A percentile compares a stretch with the other conserved stretches of the same genome.
Evolutionary conservation across 352 stramenopile species (phyloP).

Genomic region (Thalassiosira delicatula): DNA sequence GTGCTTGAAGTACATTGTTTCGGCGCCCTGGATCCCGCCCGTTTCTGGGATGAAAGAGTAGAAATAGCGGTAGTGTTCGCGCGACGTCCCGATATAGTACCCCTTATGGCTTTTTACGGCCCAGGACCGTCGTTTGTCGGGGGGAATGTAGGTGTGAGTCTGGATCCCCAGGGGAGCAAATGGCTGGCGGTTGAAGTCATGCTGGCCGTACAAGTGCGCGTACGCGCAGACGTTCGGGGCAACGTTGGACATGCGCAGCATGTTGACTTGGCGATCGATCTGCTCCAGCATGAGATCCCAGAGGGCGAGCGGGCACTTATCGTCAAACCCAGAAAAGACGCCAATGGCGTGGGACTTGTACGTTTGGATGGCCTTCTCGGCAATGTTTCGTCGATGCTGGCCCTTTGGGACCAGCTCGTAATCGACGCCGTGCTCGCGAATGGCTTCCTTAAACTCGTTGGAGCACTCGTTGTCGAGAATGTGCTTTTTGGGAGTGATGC

Average conservation of each 20-base stretch:
- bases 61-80: constrained; percentile 61
- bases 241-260: constrained; percentile 40
- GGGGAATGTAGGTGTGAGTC: constrained; percentile 35
- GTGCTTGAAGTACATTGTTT: constrained; percentile 44
- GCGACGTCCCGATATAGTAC: constrained; percentile 55
- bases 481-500: background rate
- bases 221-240: constrained; percentile 40
- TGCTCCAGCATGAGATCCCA: constrained; percentile 58
- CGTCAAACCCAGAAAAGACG: constrained; percentile 26
- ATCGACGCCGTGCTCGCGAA: background rate
- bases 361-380: constrained; percentile 66
- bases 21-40: background rate
- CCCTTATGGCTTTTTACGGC: constrained; percentile 32
- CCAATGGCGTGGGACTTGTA: constrained; percentile 67
- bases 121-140: constrained; percentile 39
- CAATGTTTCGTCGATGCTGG: constrained; percentile 55
- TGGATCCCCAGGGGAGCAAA: constrained; percentile 43
- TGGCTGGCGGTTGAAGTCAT: constrained; percentile 49
- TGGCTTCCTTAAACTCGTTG: background rate
- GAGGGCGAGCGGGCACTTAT: constrained; percentile 48
- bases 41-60: constrained; percentile 39
- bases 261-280: constrained; percentile 53
- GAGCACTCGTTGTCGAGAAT: constrained; percentile 22
- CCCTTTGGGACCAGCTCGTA: background rate
- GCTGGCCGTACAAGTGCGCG: constrained; percentile 19